Base-by-base conservation (phyloP, 129 eudicot genomes). In the Helianthus tuberosus region DNA sequence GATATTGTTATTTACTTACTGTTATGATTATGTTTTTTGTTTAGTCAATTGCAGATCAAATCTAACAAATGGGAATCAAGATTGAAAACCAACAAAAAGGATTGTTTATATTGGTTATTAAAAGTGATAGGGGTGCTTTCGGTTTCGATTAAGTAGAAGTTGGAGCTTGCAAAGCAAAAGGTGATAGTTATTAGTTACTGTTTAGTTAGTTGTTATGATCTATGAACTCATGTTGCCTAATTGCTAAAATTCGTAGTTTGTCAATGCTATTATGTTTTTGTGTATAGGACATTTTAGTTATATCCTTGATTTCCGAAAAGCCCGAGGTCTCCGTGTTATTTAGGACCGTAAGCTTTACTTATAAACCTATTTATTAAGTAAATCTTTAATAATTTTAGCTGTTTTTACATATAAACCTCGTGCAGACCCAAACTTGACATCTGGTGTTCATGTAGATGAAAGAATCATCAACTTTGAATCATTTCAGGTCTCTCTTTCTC, bases 41-140 rank as follows among this genome's bases (percentile, higher is more conserved):
- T 64, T 62, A 95, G 99, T 86, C 95, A 59, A 95, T 95, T 97
- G 81, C 96, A 59, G 99, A 95, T 69, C 96, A 89, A 80, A 91
- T 91, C 44, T 95, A 91, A 70, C 97, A 86, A 62, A 89, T 95
- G 97, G 96, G 89, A 36, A 65, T 82, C 41, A 89, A 83, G 60
- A 87, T 95, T 13, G 99, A 95, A 74, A 87, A 71, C 68, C 84
- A 91, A 52, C 92, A n/a, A 91, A 79, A 95, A 91, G 92, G 96
- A 86, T 63, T 72, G 41, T 9, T 23, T 3, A 48, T 10, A 8
- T 72, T 51, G 43, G 60, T 17, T 43, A 14, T 6, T 13, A 23
- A n/a, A n/a, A n/a, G n/a, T n/a, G n/a, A n/a, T n/a, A n/a, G 98
- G 96, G 78, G 62, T 25, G 29, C 1, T 25, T 79, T 86, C 86